Percentiles rank a stretch among this genome's conserved stretches.
These are phyloP conservation scores for Collybia nuda DNA, from an alignment of 768 basidiomycete species.

Conservation along the genomic window DNA sequence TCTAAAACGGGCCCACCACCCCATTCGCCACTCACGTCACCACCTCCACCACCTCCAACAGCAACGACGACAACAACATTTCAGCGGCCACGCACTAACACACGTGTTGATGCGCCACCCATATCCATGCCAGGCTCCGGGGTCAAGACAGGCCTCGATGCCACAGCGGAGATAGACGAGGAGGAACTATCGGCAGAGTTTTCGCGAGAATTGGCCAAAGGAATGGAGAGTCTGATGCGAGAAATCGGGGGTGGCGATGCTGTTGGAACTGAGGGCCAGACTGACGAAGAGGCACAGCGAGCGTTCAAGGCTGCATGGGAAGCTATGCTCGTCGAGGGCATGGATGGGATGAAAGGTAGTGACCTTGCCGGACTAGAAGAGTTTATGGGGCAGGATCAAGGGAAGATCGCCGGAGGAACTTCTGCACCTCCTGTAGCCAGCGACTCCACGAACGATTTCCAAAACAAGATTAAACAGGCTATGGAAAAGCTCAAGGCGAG, in stretches of 20 bases:
- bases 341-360: slow-evolving; percentile 41
- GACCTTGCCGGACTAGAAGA: slow-evolving; percentile 17
- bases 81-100: slow-evolving; percentile 46
- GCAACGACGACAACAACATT: slow-evolving; percentile 21
- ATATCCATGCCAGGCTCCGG: slow-evolving; percentile 35
- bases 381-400: slow-evolving; percentile 6
- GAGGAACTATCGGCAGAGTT: slow-evolving; percentile 42
- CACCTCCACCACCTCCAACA: slow-evolving; percentile 31
- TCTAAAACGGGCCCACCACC: slow-evolving; percentile 3
- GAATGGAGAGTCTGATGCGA: slow-evolving; percentile 51
- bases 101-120: slow-evolving; percentile 44
- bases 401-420: slow-evolving; percentile 2
- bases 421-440: no score
- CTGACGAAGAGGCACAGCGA: slow-evolving; percentile 32
- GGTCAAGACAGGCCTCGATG: slow-evolving; percentile 16
- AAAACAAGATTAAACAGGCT: slow-evolving; percentile 66
- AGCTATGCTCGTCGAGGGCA: slow-evolving; percentile 63
- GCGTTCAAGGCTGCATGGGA: slow-evolving; percentile 67
- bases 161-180: slow-evolving; percentile 34
- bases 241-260: slow-evolving; percentile 38
- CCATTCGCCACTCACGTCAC: slow-evolving; percentile 19
- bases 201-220: slow-evolving; percentile 43
- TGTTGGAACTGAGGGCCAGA: slow-evolving; percentile 21
- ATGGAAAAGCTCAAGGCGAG: slow-evolving; percentile 74
- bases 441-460: slow-evolving; percentile 40